These are phyloP conservation scores for Flaveria bidentis DNA, from an alignment of 129 eudicot species.

Conservation along the genomic window DNA sequence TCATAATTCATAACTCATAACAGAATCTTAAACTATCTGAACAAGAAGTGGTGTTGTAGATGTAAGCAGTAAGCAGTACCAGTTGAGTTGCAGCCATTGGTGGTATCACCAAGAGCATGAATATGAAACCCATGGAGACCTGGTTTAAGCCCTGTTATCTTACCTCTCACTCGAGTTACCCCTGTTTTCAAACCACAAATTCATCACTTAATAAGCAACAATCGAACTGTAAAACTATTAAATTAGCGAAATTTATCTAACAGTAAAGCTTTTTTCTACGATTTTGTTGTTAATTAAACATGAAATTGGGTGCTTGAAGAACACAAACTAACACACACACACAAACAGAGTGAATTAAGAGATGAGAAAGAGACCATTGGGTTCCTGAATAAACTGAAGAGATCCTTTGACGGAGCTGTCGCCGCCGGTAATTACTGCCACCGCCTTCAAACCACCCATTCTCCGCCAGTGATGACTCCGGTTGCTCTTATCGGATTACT, in stretches of 20 bases:
- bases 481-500: constrained; percentile 8
- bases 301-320: constrained; percentile 11
- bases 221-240: not conserved
- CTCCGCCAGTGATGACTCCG: constrained; percentile 14
- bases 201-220: constrained; percentile 1
- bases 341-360: constrained; percentile 12
- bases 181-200: constrained; percentile 41
- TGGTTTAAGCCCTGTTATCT: constrained; percentile 69
- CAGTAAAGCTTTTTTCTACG: not conserved
- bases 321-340: constrained; percentile 9
- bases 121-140: constrained; percentile 96
- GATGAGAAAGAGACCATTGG: constrained; percentile 46
- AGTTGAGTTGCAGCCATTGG: constrained; percentile 94
- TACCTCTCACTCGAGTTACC: constrained; percentile 68
- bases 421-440: constrained; percentile 82
- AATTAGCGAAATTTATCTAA: not conserved
- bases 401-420: constrained; percentile 62
- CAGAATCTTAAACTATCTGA: not conserved
- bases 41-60: not conserved
- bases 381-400: constrained; percentile 62
- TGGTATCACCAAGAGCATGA: constrained; percentile 98
- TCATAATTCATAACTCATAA: constrained; percentile 1
- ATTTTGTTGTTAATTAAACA: constrained; percentile 5
- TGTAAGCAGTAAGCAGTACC: constrained; percentile 35
- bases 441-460: constrained; percentile 81